Conservation (phyloP, 768 basidiomycete genomes). For the Thelephora aurantiotincta region DNA sequence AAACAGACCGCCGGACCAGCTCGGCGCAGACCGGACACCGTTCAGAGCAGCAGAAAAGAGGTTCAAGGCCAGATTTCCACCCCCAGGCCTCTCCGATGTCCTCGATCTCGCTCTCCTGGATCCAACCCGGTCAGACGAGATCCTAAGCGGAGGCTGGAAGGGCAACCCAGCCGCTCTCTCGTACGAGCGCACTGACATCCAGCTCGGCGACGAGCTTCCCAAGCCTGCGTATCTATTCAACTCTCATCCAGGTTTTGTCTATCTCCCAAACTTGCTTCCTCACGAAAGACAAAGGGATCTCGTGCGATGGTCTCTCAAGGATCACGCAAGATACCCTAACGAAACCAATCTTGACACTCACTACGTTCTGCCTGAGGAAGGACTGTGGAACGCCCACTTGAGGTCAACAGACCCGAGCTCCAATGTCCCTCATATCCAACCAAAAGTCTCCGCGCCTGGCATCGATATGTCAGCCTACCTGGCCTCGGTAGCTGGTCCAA, state of each 20-base stretch:
- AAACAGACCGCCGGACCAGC: conserved; percentile 25
- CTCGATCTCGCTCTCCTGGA: conserved; percentile 51
- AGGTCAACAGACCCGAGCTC: conserved; percentile 17
- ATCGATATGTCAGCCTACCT: conserved; percentile 9
- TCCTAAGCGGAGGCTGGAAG: conserved; percentile 30
- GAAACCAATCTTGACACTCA: conserved; percentile 85
- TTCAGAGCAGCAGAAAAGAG: conserved; percentile 71
- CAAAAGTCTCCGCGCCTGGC: conserved; percentile 22
- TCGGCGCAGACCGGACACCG: conserved; percentile 50
- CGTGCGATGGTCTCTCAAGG: conserved; percentile 54
- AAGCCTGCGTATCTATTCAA: conserved; percentile 9
- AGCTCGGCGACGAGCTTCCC: conserved; percentile 10
- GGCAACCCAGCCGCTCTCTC: conserved; percentile 27
- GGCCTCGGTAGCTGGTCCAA: conserved; percentile 28
- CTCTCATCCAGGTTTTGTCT: conserved; percentile 52
- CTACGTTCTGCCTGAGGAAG: conserved; percentile 58
- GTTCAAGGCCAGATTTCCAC: conserved; percentile 69
- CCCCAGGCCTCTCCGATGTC: conserved; percentile 54
- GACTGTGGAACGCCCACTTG: conserved; percentile 63
- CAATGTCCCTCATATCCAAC: conserved; percentile 24
- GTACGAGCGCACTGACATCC: conserved; percentile 15
- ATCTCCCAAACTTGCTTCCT: conserved; percentile 66
- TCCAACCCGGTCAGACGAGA: conserved; percentile 23
- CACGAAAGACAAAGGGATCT: conserved; percentile 50
- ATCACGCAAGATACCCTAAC: conserved; percentile 70